phyloP scores from a whole-genome alignment of 352 stramenopile genomes.

The Globisporangium mamillatum region DNA sequence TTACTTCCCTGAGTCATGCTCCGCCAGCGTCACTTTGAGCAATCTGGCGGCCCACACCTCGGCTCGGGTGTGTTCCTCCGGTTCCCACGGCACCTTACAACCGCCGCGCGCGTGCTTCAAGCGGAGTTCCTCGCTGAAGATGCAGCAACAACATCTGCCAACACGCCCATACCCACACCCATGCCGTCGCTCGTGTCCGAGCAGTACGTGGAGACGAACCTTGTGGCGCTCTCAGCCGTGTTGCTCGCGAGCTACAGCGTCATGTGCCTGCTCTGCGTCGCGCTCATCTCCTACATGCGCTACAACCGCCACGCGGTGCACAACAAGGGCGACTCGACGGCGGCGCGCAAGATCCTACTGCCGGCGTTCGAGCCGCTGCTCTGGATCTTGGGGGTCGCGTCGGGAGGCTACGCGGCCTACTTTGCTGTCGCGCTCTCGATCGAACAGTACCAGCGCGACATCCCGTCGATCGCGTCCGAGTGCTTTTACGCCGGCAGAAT shows the following conservation, averaged over 20 bases:
- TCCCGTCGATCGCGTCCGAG: constrained; percentile 17
- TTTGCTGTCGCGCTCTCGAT: constrained; percentile 17
- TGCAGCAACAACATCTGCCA: neutral
- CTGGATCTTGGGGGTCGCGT: constrained; percentile 37
- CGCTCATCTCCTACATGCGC: constrained; percentile 52
- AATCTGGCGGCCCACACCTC: neutral
- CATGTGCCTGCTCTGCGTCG: constrained; percentile 39
- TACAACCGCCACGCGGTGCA: constrained; percentile 51
- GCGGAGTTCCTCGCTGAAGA: neutral
- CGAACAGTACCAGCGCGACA: constrained; percentile 9
- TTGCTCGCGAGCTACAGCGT: constrained; percentile 18
- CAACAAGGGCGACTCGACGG: constrained; percentile 38
- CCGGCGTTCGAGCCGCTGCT: constrained; percentile 73
- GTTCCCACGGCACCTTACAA: neutral
- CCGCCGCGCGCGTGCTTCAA: neutral
- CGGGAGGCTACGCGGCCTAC: constrained; percentile 13
- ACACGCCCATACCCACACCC: neutral
- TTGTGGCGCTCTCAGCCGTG: constrained; percentile 16
- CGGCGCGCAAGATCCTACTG: constrained; percentile 61
- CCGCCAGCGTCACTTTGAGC: neutral
- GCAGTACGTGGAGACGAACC: constrained; percentile 11
- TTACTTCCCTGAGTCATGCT: neutral
- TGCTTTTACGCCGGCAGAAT: constrained; percentile 28
- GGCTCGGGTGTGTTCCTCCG: neutral
- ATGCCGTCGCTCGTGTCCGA: constrained; percentile 6